Percentiles rank a stretch among this genome's conserved stretches.
phyloP scores from a whole-genome alignment of 768 basidiomycete species.

The Termitomyces sp. region DNA sequence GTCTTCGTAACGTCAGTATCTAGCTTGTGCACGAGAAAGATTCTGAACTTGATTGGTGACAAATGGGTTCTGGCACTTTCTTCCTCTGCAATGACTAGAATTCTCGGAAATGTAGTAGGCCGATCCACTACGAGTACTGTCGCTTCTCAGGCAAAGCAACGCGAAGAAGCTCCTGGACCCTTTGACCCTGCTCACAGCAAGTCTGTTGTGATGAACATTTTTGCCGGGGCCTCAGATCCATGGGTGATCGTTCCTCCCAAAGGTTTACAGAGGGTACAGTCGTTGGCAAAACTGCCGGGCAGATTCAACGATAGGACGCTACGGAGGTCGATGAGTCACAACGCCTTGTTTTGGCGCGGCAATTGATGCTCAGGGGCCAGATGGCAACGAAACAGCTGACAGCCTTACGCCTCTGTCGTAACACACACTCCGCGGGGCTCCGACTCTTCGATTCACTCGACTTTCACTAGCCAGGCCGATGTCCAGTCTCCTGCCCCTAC shows the following conservation, averaged over 20 bases:
- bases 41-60: constrained; percentile 76
- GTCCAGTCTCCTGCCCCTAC: constrained; percentile 7
- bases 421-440: constrained; percentile 78
- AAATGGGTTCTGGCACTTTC: constrained; percentile 60
- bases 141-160: constrained; percentile 20
- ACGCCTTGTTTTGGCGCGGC: constrained; percentile 69
- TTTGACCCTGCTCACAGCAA: constrained; percentile 8
- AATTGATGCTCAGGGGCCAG: constrained; percentile 50
- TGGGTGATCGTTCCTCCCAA: constrained; percentile 67
- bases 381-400: constrained; percentile 37
- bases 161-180: constrained; percentile 1
- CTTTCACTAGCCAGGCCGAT: constrained; percentile 60
- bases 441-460: constrained; percentile 90
- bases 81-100: constrained; percentile 90
- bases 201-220: constrained; percentile 74
- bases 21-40: constrained; percentile 98
- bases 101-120: constrained; percentile 68
- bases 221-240: constrained; percentile 85
- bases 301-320: constrained; percentile 8
- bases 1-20: constrained; percentile 53
- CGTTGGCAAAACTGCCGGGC: constrained; percentile 24
- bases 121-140: constrained; percentile 38
- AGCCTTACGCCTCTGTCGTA: constrained; percentile 53
- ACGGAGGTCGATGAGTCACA: constrained; percentile 16
- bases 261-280: constrained; percentile 25